Evolutionary conservation across 2,329 filamentous ascomycete genomes (phyloP), one percentile per base, ranked within the genome.

Genomic region (Ophiostoma perfectum): DNA sequence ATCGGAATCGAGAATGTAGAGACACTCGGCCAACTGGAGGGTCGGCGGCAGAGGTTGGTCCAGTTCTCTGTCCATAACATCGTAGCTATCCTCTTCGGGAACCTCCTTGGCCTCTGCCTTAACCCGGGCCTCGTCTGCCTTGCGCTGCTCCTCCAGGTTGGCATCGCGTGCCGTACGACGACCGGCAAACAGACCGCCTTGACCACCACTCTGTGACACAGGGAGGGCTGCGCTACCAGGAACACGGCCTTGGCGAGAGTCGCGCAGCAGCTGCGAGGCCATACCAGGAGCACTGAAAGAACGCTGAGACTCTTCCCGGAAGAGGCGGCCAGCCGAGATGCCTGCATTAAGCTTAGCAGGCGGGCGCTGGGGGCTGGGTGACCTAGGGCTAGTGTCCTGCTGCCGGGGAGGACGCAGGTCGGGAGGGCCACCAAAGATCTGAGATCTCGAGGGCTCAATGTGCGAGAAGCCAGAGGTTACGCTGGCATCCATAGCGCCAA

Each of bases 31-130:
- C 47, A 93, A 77, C 7, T 82, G 81, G 66, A 85, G 80, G 4
- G 84, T 88, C n/a, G 87, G 85, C 72, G 87, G 80, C 27, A 89
- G 79, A 8, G 86, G 81, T n/a, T 83, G 84, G 6, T 80, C 80
- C 47, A 93, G 81, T 42, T 90, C 80, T 70, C 81, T 81, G 69
- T 90, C 73, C 64, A 75, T 87, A 38, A 90, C 84, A 44, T 86
- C 83, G 39, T 90, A 88, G 71, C 91, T 89, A 71, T 92, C 89
- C 66, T 91, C 86, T 68, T 91, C 87, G 36, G 86, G 79, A 2
- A 91, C 84, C 0, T 82, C 84, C 72, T 86, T 83, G 70, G 84
- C 83, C 72, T 80, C 83, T 44, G 83, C 83, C 72, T 80, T 82
- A 49, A 83, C 84, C 70, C 84, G 83, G 71, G 80, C 82, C 62